A percentile compares a stretch with the other conserved stretches of the same genome.
Evolutionary conservation across 164 flowering plant genomes (phyloP).

Genomic region (Cinnamomum micranthum): DNA sequence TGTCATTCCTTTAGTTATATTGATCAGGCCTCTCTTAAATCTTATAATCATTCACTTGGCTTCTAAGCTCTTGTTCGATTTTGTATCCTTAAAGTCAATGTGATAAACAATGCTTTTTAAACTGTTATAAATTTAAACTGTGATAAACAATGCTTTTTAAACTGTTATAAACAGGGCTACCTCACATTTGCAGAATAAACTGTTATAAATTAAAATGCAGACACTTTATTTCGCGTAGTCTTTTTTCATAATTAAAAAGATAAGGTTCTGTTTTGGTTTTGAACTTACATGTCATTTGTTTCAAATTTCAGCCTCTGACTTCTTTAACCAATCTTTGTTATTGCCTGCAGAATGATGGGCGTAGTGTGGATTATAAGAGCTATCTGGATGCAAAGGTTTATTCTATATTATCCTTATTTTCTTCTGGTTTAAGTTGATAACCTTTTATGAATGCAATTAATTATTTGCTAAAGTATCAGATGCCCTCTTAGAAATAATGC

Average conservation of each 20-base stretch:
- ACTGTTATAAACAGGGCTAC: too few relatives aligned
- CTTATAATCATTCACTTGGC: background rate
- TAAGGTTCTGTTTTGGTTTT: too few relatives aligned
- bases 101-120: too few relatives aligned
- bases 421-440: background rate
- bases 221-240: too few relatives aligned
- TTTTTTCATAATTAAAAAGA: too few relatives aligned
- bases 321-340: background rate
- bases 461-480: background rate
- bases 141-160: too few relatives aligned
- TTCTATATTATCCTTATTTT: background rate
- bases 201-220: too few relatives aligned
- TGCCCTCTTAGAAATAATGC: background rate
- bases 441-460: background rate
- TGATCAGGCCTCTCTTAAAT: background rate
- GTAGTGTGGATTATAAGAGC: conserved; percentile 57
- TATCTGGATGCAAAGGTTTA: conserved; percentile 88
- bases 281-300: background rate
- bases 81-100: background rate
- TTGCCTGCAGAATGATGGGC: conserved; percentile 74
- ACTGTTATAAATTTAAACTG: too few relatives aligned
- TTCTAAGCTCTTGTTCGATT: background rate
- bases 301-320: background rate
- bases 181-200: too few relatives aligned
- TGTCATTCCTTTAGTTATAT: conserved; percentile 1